These are phyloP conservation scores for Oryza glaberrima DNA, from an alignment of 176 grass and related monocot species.

Conservation along the genomic window DNA sequence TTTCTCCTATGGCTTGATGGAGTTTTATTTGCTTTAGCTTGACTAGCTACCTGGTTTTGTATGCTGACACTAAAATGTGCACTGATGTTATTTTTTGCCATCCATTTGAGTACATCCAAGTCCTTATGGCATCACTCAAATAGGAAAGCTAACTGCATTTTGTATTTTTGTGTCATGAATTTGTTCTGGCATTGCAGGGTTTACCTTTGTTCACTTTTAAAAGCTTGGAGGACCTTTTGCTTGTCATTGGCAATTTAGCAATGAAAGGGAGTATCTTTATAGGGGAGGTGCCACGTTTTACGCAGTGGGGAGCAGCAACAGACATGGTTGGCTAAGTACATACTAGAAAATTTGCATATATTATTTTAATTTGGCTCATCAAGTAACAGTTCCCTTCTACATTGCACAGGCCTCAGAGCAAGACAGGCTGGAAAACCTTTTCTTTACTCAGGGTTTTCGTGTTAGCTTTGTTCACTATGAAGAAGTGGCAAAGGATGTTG, in stretches of 20 bases:
- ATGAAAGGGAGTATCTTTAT: slow-evolving; percentile 84
- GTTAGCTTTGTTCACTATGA: slow-evolving; percentile 53
- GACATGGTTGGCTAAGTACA: slow-evolving; percentile 49
- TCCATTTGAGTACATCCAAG: background rate
- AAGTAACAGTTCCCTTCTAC: slow-evolving; percentile 34
- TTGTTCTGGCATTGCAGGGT: slow-evolving; percentile 61
- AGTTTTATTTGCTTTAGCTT: background rate
- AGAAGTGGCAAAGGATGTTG: slow-evolving; percentile 51
- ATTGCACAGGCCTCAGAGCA: slow-evolving; percentile 48
- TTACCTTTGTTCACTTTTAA: slow-evolving; percentile 56
- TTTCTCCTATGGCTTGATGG: background rate
- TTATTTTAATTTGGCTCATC: slow-evolving; percentile 22
- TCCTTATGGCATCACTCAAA: background rate
- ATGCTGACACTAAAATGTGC: background rate
- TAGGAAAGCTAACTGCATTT: slow-evolving; percentile 18
- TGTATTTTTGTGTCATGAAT: background rate
- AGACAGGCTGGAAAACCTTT: slow-evolving; percentile 63
- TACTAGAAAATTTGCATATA: slow-evolving; percentile 21
- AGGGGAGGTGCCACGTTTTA: slow-evolving; percentile 63
- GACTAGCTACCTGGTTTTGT: background rate
- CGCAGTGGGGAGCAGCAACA: slow-evolving; percentile 38
- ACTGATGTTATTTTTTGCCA: background rate
- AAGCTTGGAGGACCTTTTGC: slow-evolving; percentile 68
- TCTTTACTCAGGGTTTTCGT: slow-evolving; percentile 67
- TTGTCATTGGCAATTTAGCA: slow-evolving; percentile 67